Conservation (phyloP, 2,329 filamentous ascomycete genomes). For the Gremmenia infestans region DNA sequence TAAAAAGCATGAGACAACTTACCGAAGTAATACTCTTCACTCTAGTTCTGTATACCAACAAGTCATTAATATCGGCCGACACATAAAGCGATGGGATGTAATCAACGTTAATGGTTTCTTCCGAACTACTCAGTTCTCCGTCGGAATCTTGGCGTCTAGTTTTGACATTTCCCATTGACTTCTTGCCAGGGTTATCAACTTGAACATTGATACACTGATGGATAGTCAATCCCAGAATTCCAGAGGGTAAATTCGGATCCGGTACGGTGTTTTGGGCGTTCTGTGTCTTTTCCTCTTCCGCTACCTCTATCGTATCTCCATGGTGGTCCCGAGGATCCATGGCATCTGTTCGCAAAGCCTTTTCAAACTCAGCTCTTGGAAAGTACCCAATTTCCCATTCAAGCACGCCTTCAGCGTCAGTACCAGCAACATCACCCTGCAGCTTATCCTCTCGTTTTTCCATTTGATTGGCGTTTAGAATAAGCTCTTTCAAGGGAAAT, state of each 20-base stretch:
- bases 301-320: conserved; percentile 13
- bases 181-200: conserved; percentile 17
- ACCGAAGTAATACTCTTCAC: conserved; percentile 11
- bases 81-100: conserved; percentile 20
- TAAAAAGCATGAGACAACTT: too few species aligned
- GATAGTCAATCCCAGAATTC: conserved; percentile 17
- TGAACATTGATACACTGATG: conserved; percentile 20
- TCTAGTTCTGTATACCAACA: conserved; percentile 15
- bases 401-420: conserved; percentile 16
- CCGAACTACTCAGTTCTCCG: conserved; percentile 13
- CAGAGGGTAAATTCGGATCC: conserved; percentile 17
- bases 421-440: conserved; percentile 17
- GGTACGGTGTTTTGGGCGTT: conserved; percentile 18
- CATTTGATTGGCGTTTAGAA: conserved; percentile 18
- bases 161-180: conserved; percentile 18
- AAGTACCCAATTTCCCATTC: conserved; percentile 22
- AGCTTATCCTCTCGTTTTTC: conserved; percentile 18
- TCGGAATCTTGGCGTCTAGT: conserved; percentile 15
- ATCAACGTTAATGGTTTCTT: conserved; percentile 14
- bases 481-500: conserved; percentile 16
- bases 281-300: conserved; percentile 13
- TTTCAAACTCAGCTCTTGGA: conserved; percentile 15
- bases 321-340: conserved; percentile 16
- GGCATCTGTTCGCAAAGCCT: conserved; percentile 14
- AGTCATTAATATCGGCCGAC: conserved; percentile 18